Evolutionary conservation across 2,329 filamentous ascomycete genomes (phyloP), one percentile per base, ranked within the genome.

Genomic region (Myriosclerotinia scirpicola): DNA sequence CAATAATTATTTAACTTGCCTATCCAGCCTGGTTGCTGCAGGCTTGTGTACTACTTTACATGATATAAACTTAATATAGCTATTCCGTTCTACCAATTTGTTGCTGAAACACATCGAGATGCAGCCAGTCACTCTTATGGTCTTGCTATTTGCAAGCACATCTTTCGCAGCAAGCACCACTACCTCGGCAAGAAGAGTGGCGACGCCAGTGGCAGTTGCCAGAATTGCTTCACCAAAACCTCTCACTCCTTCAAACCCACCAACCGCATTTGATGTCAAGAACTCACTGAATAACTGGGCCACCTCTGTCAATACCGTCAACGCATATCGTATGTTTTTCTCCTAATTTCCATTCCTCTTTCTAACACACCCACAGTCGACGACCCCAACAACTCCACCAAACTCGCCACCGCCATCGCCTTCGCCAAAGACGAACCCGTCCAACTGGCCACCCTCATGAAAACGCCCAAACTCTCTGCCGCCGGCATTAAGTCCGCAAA

Each of bases 391-490:
- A 64, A 64, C 52, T 46, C 52, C 20, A 56, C 62, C 12, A 69
- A 69, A 64, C 65, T 71, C 40, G 40, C 30, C 20, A 63, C 46
- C 36, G 68, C 68, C 52, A 65, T 70, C 60, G 65, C 67, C 55
- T 70, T 68, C 40, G 67, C 68, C 15, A 69, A 70, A 67, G 67
- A 71, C 30, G 65, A 71, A n/a, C 66, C 66, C 20, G 60, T 70
- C 5, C 68, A 71, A 34, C 64, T 71, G 5, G 65, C 50, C 11
- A 70, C 68, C 26, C 34, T 71, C 14, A 69, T 71, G 68, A 68
- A 70, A 63, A 59, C 67, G 2, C 42, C 66, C 15, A 52, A 60
- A 11, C 67, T 69, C 26, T 62, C 68, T 5, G 61, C 44, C 34
- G 42, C 56, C 2, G 69, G 68, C 38, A 48, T 63, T 40, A 70